Percentiles rank a stretch among this genome's conserved stretches.
These are phyloP conservation scores for Voacanga thouarsii DNA, from an alignment of 257 asterid species.

Conservation along the genomic window DNA sequence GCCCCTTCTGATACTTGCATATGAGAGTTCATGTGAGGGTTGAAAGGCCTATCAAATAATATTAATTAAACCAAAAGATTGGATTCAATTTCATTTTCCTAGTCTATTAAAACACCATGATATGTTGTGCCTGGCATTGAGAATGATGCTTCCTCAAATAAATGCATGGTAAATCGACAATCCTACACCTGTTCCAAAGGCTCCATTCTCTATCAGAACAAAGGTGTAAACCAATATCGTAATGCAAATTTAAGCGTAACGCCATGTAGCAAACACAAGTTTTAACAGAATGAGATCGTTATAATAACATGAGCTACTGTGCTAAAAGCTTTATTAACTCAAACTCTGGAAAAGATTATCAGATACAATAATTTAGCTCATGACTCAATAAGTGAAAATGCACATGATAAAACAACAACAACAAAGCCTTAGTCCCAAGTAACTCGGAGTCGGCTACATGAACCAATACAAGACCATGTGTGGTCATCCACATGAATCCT, in stretches of 20 bases:
- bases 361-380: neutral
- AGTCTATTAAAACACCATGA: neutral
- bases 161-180: neutral
- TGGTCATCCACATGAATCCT: no score
- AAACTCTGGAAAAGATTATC: neutral
- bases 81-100: neutral
- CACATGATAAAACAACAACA: neutral
- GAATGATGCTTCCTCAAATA: neutral
- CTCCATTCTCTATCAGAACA: neutral
- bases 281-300: neutral
- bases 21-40: neutral
- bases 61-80: neutral
- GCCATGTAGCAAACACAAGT: neutral
- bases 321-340: neutral
- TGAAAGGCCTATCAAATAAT: no score
- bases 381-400: neutral
- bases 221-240: neutral
- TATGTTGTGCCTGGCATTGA: neutral
- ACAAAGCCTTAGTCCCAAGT: no score
- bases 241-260: neutral
- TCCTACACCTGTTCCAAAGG: neutral
- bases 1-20: neutral
- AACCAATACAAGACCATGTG: no score
- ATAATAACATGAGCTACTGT: neutral
- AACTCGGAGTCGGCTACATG: no score